A percentile compares a stretch with the other conserved stretches of the same genome.
Conservation (phyloP, 352 stramenopile species). For the Globisporangium heterothallicum region DNA sequence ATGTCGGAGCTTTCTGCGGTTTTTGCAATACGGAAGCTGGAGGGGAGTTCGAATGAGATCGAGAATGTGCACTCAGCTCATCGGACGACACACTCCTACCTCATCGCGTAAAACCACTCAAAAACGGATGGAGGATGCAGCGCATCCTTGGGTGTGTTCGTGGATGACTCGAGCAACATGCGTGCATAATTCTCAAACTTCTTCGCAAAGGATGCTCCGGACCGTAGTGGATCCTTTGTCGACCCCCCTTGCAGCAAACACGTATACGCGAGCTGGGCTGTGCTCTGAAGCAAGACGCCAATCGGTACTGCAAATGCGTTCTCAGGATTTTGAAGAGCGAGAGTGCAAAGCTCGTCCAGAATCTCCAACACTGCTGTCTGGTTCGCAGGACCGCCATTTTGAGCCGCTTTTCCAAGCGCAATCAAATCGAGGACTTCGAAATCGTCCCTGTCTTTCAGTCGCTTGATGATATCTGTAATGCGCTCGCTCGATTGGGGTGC, state of each 20-base stretch:
- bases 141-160: background rate
- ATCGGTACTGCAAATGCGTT: constrained; percentile 16
- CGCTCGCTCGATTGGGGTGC: constrained; percentile 6
- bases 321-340: constrained; percentile 1
- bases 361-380: constrained; percentile 39
- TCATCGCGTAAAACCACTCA: constrained; percentile 77
- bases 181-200: constrained; percentile 40
- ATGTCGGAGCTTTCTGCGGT: constrained; percentile 36
- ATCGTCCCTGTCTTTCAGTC: constrained; percentile 45
- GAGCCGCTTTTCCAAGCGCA: constrained; percentile 38
- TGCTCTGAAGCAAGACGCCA: constrained; percentile 55
- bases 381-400: constrained; percentile 16
- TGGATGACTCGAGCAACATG: constrained; percentile 28
- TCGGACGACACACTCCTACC: constrained; percentile 23
- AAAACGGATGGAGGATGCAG: constrained; percentile 45
- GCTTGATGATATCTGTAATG: constrained; percentile 20
- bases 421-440: constrained; percentile 64
- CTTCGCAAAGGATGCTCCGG: constrained; percentile 17
- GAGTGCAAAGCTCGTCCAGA: constrained; percentile 45
- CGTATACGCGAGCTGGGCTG: constrained; percentile 53
- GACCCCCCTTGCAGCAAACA: constrained; percentile 12
- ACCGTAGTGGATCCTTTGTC: background rate
- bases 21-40: constrained; percentile 72
- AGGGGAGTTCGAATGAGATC: background rate
- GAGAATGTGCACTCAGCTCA: background rate